Base-by-base conservation (phyloP, 2,329 filamentous ascomycete species). In the Niveomyces coronatus region DNA sequence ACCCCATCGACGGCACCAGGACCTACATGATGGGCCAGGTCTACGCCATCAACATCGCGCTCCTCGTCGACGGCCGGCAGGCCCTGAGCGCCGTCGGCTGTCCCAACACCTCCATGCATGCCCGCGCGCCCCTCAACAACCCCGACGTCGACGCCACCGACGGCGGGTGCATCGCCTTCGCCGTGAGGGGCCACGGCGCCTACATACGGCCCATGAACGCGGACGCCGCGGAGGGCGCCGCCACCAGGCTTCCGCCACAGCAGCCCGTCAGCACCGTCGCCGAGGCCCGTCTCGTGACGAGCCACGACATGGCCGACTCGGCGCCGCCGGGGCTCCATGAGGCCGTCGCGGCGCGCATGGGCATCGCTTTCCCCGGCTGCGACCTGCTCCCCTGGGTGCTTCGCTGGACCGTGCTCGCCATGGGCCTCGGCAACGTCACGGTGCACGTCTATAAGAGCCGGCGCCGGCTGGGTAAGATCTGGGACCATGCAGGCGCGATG, bases 401-500 rank as follows among this genome's bases (percentile, higher is more conserved):
- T 8, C 64, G 72, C 10, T 77, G 71, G 70, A 64, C 65, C 0
- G 57, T 56, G 3, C 57, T 76, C 16, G 71, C 71, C 0, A 55
- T 74, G 37, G 70, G 71, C 0, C 53, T 69, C 4, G 70, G 64
- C 9, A 71, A 75, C 52, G 60, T 64, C 28, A 74, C 69, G 0
- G 62, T 74, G 9, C 76, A 72, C 71, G 64, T 74, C 9, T 77
- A 76, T 55, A 67, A 64, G 44, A 53, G 55, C 16, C 56, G 60
- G 15, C 60, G 63, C 17, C 58, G 71, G 1, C 58, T 58, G 9
- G 73, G 64, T 9, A 76, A 77, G 54, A 59, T 71, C 1, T 77
- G 72, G 73, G 73, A 77, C 44, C 73, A 77, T 40, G 71, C 72
- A 0, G 73, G 73, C 3, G 73, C 71, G 0, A 74, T 76, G 68